Evolutionary conservation across 2,329 filamentous ascomycete genomes (phyloP).

Genomic region (Curvularia lunata): DNA sequence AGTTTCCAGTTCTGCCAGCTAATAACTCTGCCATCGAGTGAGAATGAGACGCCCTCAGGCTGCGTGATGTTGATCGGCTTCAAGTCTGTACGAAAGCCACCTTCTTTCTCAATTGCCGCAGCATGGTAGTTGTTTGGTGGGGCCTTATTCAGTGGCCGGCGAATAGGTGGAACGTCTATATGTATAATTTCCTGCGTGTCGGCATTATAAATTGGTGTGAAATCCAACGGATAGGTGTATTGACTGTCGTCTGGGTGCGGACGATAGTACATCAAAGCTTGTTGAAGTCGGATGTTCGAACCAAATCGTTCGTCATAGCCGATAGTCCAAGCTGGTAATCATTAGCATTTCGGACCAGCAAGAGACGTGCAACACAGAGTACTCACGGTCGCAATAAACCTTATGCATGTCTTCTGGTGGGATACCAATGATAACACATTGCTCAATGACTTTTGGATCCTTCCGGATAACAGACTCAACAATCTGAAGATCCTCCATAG

Average conservation of each 20-base stretch:
- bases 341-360: slow-evolving; percentile 21
- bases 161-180: slow-evolving; percentile 80
- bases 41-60: slow-evolving; percentile 36
- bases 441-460: slow-evolving; percentile 86
- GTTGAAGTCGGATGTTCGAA: slow-evolving; percentile 77
- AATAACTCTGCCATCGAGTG: slow-evolving; percentile 25
- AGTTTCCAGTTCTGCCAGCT: slow-evolving; percentile 55
- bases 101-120: slow-evolving; percentile 69
- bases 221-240: slow-evolving; percentile 89
- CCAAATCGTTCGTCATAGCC: slow-evolving; percentile 91
- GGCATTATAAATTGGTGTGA: slow-evolving; percentile 88
- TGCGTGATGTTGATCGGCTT: slow-evolving; percentile 31
- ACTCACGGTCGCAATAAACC: slow-evolving; percentile 85
- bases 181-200: slow-evolving; percentile 78
- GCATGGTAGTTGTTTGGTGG: slow-evolving; percentile 80
- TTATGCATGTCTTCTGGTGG: slow-evolving; percentile 86
- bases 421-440: slow-evolving; percentile 82
- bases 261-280: slow-evolving; percentile 94
- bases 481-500: slow-evolving; percentile 83
- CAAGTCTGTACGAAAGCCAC: slow-evolving; percentile 21
- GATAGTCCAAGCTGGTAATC: slow-evolving; percentile 77
- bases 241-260: slow-evolving; percentile 84
- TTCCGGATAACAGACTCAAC: slow-evolving; percentile 78
- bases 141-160: slow-evolving; percentile 74
- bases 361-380: background rate